Base-by-base conservation (phyloP, 1,139 yeast species). In the Taphrina communis region DNA sequence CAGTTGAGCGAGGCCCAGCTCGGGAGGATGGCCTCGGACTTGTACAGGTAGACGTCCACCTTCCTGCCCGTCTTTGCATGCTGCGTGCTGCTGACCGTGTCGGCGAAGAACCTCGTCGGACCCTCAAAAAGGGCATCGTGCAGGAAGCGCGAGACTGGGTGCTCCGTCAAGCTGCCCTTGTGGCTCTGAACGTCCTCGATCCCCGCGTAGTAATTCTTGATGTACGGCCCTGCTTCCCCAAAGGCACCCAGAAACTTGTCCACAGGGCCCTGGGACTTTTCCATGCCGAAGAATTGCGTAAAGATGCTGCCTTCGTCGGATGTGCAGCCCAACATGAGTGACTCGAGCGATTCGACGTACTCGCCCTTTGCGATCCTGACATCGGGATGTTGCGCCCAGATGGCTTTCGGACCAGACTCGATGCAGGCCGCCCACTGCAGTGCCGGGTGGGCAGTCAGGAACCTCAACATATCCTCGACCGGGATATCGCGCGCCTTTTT, bases 81-180 rank as follows among this genome's bases (percentile, higher is more conserved):
- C 21, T 53, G 62, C 9, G 53, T 46, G 21, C 42, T 25, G 11
- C 60, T 11, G 31, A 55, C 31, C 9, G 55, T 44, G 38, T 63
- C 67, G 14, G 58, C 60, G 9, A 53, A 38, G 31, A 63, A 63
- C 12, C 59, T 17, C 31, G 55, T 61, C 14, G 67, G 67, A 1
- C 67, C 67, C 14, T 63, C 67, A 55, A 63, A 63, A n/a, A 63
- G 60, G 11, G 52, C 67, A 17, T 63, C 60, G 57, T 63, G 60
- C 11, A 63, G 51, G 39, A 63, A 25, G 12, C 60, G 35, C 35
- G 67, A 63, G 36, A 56, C 67, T 7, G 67, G 67, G 31, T 63
- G 67, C 9, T 36, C 31, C 21, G 42, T 58, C 31, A 53, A 38
- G 19, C 21, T 38, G 17, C 61, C 61, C 12, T 35, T 44, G 61